Base-by-base conservation (phyloP, 140 eudicot species). In the Stevia rebaudiana region DNA sequence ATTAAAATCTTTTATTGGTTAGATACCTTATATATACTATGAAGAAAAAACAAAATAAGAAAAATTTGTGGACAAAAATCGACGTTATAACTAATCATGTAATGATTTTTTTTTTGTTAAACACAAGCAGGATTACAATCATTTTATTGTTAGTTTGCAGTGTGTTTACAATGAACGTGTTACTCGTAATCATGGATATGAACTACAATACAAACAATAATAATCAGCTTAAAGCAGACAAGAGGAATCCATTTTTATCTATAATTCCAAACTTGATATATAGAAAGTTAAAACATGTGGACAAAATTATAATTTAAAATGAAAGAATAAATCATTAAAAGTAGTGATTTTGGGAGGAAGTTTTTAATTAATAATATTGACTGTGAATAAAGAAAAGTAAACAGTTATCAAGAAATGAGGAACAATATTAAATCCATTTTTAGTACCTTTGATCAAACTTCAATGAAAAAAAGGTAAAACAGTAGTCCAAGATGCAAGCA, bases 401-500 rank as follows among this genome's bases (percentile, higher is more conserved):
- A 74, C 79, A 16, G 42, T 69, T 25, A 67, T 74, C 79, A 61
- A 74, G 59, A 74, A 68, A 68, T 68, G 31, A 68, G 69, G 70
- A 10, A 16, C 58, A 59, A 24, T 69, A 68, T 49, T 68, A 50
- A 59, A 75, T 68, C 40, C 52, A 61, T 11, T 68, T 61, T 40
- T 59, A 37, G 19, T 37, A 67, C 33, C 22, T 66, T 50, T 75
- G 65, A 74, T 74, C 79, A 69, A 68, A 68, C 66, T 68, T 51
- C 71, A 68, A 75, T 75, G 70, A 15, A 56, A 49, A 74, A 75
- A 75, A 43, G 80, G 80, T 39, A 51, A 75, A 75, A 61, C 79
- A 68, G 4, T 48, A 44, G 61, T 75, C 75, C 80, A 75, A 75
- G 80, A 67, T 60, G 80, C 65, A 75, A 75, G 80, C 71, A 68